phyloP scores from a whole-genome alignment of 1,139 yeast genomes.

The Lodderomyces parapsilosis region DNA sequence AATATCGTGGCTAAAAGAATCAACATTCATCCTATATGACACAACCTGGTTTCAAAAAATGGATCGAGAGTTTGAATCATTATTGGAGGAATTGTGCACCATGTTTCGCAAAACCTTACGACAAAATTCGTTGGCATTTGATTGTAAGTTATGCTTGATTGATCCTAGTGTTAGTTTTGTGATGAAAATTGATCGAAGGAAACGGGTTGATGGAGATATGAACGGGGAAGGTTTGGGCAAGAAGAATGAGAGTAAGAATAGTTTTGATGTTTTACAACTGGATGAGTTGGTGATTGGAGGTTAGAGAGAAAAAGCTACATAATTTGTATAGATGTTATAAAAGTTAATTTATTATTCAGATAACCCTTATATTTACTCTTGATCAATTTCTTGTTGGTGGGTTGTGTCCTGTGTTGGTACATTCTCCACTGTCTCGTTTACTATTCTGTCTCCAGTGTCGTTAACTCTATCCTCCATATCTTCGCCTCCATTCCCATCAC shows the following conservation, averaged over 20 bases:
- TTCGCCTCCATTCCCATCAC: slow-evolving; percentile 5
- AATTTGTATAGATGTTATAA: background rate
- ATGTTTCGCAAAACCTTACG: slow-evolving; percentile 30
- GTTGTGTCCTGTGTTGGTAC: too few species aligned
- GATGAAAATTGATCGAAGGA: slow-evolving; percentile 27
- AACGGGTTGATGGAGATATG: background rate
- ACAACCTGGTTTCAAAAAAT: slow-evolving; percentile 19
- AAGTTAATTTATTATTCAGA: background rate
- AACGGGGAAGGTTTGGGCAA: slow-evolving; percentile 2
- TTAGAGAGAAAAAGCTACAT: too few species aligned
- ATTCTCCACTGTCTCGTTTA: background rate
- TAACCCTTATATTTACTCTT: too few species aligned
- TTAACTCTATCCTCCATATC: slow-evolving; percentile 1
- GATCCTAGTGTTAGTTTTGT: slow-evolving; percentile 27
- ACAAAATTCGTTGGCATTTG: slow-evolving; percentile 46
- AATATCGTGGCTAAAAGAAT: slow-evolving; percentile 40
- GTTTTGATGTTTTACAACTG: slow-evolving; percentile 17
- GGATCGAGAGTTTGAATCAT: slow-evolving; percentile 30
- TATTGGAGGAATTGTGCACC: slow-evolving; percentile 31
- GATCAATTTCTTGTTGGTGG: too few species aligned
- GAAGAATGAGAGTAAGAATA: slow-evolving; percentile 12
- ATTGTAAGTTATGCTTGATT: slow-evolving; percentile 44
- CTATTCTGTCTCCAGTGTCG: slow-evolving; percentile 2
- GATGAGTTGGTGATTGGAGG: slow-evolving; percentile 9
- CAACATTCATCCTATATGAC: slow-evolving; percentile 46